These are phyloP conservation scores for Pythium plurisporium DNA, from an alignment of 352 stramenopile genomes.

Conservation along the genomic window DNA sequence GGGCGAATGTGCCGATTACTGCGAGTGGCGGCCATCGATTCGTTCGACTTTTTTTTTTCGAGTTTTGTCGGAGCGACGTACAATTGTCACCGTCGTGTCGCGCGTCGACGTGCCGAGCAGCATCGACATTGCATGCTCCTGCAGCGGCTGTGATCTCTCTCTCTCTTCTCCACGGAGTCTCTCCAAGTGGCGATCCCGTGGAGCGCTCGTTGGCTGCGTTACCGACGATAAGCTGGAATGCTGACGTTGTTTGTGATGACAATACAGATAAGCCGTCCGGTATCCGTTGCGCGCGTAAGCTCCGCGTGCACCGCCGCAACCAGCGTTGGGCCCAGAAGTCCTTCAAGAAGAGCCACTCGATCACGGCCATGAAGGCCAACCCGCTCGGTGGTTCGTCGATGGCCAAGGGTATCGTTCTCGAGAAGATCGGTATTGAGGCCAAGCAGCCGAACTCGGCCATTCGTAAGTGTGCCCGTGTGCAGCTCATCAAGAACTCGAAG, in stretches of 20 bases:
- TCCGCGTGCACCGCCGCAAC: constrained; percentile 97
- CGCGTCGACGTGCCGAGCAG: too few relatives aligned
- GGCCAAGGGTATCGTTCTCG: constrained; percentile 99
- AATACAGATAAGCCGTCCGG: constrained; percentile 97
- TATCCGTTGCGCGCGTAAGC: constrained; percentile 99
- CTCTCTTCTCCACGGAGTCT: not conserved
- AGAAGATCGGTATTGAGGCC: constrained; percentile 99
- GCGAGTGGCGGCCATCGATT: too few relatives aligned
- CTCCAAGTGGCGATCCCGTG: not conserved
- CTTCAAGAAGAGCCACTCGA: constrained; percentile 99
- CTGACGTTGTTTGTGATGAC: not conserved
- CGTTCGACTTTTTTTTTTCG: too few relatives aligned
- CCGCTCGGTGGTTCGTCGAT: constrained; percentile 99
- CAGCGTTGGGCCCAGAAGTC: constrained; percentile 98
- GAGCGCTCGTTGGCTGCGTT: not conserved
- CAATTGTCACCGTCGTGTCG: too few relatives aligned
- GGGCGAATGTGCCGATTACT: too few relatives aligned
- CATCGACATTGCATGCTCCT: too few relatives aligned
- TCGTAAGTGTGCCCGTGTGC: constrained; percentile 99
- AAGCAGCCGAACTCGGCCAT: constrained; percentile 99
- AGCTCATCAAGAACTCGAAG: constrained; percentile 99
- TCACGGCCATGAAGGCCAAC: constrained; percentile 99
- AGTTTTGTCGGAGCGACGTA: too few relatives aligned
- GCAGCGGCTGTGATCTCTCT: too few relatives aligned
- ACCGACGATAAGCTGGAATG: not conserved